phyloP scores from a whole-genome alignment of 2,329 filamentous ascomycete species.

The Microsporum ferrugineum region DNA sequence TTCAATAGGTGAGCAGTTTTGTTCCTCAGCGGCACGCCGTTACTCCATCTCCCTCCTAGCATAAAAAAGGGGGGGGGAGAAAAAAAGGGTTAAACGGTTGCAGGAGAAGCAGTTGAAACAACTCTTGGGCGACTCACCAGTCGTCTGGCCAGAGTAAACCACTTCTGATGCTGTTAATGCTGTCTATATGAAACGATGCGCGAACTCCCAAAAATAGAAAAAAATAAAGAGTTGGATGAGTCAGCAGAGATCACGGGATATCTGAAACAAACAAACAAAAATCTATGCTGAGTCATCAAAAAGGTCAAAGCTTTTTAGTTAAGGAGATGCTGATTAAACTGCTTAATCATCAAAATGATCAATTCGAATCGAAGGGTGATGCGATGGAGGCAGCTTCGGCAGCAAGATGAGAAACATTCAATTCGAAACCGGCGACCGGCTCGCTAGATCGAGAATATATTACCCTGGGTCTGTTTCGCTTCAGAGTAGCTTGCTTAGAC shows the following conservation, averaged over 20 bases:
- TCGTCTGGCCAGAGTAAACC: not conserved
- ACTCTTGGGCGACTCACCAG: not conserved
- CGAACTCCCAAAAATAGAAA: not conserved
- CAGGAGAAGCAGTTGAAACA: not conserved
- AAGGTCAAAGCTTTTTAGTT: not conserved
- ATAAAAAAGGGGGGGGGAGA: not conserved
- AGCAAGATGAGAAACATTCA: not conserved
- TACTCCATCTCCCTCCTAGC: not conserved
- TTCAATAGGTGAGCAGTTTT: not conserved
- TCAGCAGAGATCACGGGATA: not conserved
- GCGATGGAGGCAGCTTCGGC: not conserved
- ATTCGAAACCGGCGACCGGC: not conserved
- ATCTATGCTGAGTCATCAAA: not conserved
- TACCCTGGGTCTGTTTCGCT: not conserved
- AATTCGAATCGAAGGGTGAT: no score
- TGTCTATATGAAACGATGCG: not conserved
- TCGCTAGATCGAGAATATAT: not conserved
- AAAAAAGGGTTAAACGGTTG: not conserved
- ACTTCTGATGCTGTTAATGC: not conserved
- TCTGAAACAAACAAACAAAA: not conserved
- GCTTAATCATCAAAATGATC: not conserved
- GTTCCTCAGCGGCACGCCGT: not conserved
- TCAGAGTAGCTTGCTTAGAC: not conserved
- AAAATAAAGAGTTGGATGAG: not conserved
- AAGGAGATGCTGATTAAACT: not conserved